phyloP scores from a whole-genome alignment of 495 filamentous ascomycete species.

The Sporormia fimetaria region DNA sequence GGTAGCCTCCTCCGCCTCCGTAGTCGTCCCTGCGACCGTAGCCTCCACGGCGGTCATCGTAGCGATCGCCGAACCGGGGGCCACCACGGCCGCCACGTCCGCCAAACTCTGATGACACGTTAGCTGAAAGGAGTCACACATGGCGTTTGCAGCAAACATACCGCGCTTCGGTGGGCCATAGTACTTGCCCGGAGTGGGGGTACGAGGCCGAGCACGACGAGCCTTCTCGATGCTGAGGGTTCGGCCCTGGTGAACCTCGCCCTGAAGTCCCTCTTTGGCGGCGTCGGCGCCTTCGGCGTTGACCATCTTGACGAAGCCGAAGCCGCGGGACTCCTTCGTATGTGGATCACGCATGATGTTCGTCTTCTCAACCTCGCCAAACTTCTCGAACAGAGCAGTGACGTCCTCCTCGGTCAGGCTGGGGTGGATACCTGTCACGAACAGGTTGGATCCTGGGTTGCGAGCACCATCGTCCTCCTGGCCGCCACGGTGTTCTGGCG shows the following conservation, averaged over 20 bases:
- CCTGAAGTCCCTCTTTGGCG: conserved; percentile 90
- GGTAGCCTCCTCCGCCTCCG: conserved; percentile 42
- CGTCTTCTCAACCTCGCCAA: conserved; percentile 95
- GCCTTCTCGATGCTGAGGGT: conserved; percentile 99
- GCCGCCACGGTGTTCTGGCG: conserved; percentile 31
- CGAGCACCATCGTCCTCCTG: conserved; percentile 62
- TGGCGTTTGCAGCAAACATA: conserved; percentile 37
- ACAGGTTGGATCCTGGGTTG: conserved; percentile 95
- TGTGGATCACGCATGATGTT: conserved; percentile 99
- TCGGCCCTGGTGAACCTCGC: conserved; percentile 88
- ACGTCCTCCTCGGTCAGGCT: conserved; percentile 85
- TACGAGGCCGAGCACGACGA: conserved; percentile 83
- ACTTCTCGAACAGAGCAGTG: conserved; percentile 93
- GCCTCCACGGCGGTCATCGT: conserved; percentile 38
- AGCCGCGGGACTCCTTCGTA: conserved; percentile 94
- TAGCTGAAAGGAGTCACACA: conserved; percentile 4
- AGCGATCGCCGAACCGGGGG: conserved; percentile 31
- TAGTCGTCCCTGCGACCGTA: conserved; percentile 34
- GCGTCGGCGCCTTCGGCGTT: conserved; percentile 88
- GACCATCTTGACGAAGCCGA: conserved; percentile 98
- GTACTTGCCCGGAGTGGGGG: conserved; percentile 97
- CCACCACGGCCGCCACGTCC: conserved; percentile 20
- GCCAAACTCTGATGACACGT: conserved; percentile 14
- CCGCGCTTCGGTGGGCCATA: conserved; percentile 97
- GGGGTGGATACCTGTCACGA: conserved; percentile 96